Evolutionary conservation across 495 filamentous ascomycete species (phyloP).

Genomic region (Schizothecium vesticola): DNA sequence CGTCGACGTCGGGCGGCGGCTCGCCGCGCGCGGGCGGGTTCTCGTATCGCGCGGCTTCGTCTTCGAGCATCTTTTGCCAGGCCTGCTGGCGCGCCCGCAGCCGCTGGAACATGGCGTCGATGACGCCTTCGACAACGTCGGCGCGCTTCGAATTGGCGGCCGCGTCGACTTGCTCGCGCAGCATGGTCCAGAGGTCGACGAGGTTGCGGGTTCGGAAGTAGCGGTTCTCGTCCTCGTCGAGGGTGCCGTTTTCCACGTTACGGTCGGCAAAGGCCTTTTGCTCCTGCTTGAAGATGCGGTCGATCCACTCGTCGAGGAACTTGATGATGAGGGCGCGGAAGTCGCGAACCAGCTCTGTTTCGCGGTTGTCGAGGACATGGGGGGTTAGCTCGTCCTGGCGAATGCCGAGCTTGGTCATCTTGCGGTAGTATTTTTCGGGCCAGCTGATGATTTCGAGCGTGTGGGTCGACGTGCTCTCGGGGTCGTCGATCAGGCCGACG

Average conservation of each 20-base stretch:
- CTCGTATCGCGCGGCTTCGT: conserved; percentile 72
- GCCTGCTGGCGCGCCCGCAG: conserved; percentile 71
- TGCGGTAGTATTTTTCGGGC: conserved; percentile 91
- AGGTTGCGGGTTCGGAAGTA: conserved; percentile 85
- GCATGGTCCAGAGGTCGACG: conserved; percentile 95
- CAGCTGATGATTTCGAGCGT: conserved; percentile 89
- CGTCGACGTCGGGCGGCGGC: conserved; percentile 56
- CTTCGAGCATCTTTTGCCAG: conserved; percentile 83
- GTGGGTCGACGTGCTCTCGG: conserved; percentile 67
- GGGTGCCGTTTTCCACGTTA: conserved; percentile 60
- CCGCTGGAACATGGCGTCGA: conserved; percentile 87
- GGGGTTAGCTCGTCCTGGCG: conserved; percentile 64
- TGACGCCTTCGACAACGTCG: conserved; percentile 87
- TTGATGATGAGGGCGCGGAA: conserved; percentile 93
- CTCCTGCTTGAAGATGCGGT: conserved; percentile 77
- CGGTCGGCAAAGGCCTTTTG: conserved; percentile 71
- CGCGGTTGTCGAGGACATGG: conserved; percentile 81
- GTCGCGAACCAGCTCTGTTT: conserved; percentile 82
- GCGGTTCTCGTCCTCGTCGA: conserved; percentile 80
- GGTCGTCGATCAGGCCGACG: conserved; percentile 71
- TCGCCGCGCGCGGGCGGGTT: conserved; percentile 41
- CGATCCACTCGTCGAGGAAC: conserved; percentile 96
- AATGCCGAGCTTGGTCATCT: conserved; percentile 87
- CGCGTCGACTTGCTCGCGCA: conserved; percentile 80
- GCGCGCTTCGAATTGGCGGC: conserved; percentile 72